phyloP scores from a whole-genome alignment of 768 basidiomycete genomes.

The Suillus bovinus region DNA sequence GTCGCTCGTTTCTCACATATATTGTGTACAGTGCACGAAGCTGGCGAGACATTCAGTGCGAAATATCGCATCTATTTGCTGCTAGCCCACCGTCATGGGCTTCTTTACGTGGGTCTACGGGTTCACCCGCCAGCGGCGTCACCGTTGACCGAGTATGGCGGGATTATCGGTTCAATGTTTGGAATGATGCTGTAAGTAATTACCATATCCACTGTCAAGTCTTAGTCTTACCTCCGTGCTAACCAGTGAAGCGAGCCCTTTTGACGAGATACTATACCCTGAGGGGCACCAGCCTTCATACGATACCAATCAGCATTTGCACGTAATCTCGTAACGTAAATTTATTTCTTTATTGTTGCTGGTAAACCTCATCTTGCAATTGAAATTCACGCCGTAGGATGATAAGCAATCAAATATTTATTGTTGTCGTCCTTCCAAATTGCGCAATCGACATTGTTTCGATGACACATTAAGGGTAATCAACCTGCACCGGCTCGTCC shows the following conservation, averaged over 20 bases:
- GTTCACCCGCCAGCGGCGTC: slow-evolving; percentile 50
- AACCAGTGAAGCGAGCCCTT: slow-evolving; percentile 21
- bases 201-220: neutral
- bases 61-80: slow-evolving; percentile 61
- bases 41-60: slow-evolving; percentile 65
- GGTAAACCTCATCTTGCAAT: slow-evolving; percentile 13
- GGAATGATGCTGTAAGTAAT: slow-evolving; percentile 48
- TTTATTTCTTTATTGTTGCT: slow-evolving; percentile 22
- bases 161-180: slow-evolving; percentile 64
- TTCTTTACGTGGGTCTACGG: slow-evolving; percentile 33
- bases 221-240: slow-evolving; percentile 11
- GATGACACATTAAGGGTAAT: neutral
- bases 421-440: slow-evolving; percentile 3
- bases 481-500: neutral
- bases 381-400: slow-evolving; percentile 7
- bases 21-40: slow-evolving; percentile 50
- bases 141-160: slow-evolving; percentile 68
- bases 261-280: slow-evolving; percentile 23
- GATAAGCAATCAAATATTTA: slow-evolving; percentile 1
- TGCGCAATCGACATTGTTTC: neutral
- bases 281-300: slow-evolving; percentile 24
- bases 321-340: slow-evolving; percentile 34
- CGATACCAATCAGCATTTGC: slow-evolving; percentile 21
- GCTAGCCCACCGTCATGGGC: slow-evolving; percentile 32
- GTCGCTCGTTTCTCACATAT: slow-evolving; percentile 8